These are phyloP conservation scores for Kwoniella bestiolae DNA, from an alignment of 768 basidiomycete genomes.

Conservation along the genomic window DNA sequence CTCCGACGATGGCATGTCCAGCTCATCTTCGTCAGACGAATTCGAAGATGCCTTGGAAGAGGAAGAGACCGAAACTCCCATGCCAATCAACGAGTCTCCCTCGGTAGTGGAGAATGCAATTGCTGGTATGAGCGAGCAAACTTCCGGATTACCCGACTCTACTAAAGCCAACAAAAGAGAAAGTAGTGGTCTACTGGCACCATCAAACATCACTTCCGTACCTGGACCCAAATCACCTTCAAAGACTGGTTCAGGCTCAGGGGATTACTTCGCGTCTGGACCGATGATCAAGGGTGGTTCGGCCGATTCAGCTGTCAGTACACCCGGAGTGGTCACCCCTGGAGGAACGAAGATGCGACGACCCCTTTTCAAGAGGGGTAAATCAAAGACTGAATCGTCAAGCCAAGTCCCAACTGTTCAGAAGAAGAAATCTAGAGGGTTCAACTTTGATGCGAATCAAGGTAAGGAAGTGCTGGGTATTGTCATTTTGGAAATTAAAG, in stretches of 20 bases:
- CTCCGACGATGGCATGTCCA: slow-evolving; percentile 44
- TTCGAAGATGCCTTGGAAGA: slow-evolving; percentile 44
- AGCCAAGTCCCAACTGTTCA: slow-evolving; percentile 50
- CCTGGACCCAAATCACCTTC: slow-evolving; percentile 23
- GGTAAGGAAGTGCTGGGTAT: slow-evolving; percentile 87
- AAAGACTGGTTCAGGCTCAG: slow-evolving; percentile 17
- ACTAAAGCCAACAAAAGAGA: slow-evolving; percentile 25
- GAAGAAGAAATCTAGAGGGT: slow-evolving; percentile 59
- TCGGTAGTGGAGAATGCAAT: slow-evolving; percentile 19
- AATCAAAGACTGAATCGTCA: slow-evolving; percentile 17
- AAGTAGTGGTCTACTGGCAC: slow-evolving; percentile 28
- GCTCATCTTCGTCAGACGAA: slow-evolving; percentile 45
- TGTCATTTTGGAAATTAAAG: slow-evolving; percentile 88
- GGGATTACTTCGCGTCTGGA: slow-evolving; percentile 27
- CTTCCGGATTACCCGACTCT: slow-evolving; percentile 16
- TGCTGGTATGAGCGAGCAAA: slow-evolving; percentile 15
- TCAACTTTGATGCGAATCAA: slow-evolving; percentile 65
- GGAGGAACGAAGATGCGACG: slow-evolving; percentile 32
- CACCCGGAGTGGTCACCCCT: slow-evolving; percentile 39
- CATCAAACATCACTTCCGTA: slow-evolving; percentile 3
- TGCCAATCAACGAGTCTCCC: slow-evolving; percentile 15
- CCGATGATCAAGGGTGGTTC: slow-evolving; percentile 3
- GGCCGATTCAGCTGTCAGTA: slow-evolving; percentile 14
- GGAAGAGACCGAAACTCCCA: slow-evolving; percentile 31
- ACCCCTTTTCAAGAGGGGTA: slow-evolving; percentile 35